Evolutionary conservation across 306 rosid species (phyloP), one percentile per base, ranked within the genome.

Genomic region (Gleditsia sinensis): DNA sequence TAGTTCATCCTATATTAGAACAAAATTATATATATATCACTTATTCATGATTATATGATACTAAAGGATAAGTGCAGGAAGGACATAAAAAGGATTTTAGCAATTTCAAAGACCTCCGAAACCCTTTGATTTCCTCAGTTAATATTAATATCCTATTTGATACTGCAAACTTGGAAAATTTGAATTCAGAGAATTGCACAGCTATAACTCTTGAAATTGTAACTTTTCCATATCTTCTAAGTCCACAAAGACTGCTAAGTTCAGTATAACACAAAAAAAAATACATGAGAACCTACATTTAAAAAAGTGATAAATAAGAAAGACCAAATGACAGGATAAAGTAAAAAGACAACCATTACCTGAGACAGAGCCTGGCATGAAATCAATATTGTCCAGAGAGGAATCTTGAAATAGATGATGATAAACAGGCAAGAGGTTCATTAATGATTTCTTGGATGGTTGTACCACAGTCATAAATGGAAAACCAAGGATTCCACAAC

Each of bases 401-500:
- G 75, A 79, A 74, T 80, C 87, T 74, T 82, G 84, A 77, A 70
- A 66, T 67, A 72, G 76, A 81, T 64, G 71, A 72, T 58, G 69
- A 74, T 75, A 69, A 14, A 55, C 85, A 75, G 71, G 80, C 30
- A 70, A 79, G 74, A 83, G 86, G 40, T 92, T 89, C 81, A 30
- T 63, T 53, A 87, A 66, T 23, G 89, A 88, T 71, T 80, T 86
- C 78, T 86, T 86, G 73, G 93, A 84, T 63, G 99, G 99, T 51
- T 94, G 98, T 49, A 94, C 89, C 67, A 94, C 83, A 69, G 96
- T 82, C 99, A 94, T 94, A 81, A 94, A 92, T 67, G 99, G 99
- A 86, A 92, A 94, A 53, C 99, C 99, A 71, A 94, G 99, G 71
- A 94, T 90, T 81, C 99, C 99, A 83, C 99, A 94, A 59, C 93